These are phyloP conservation scores for Baudoinia panamericana DNA, from an alignment of 495 filamentous ascomycete genomes.

Conservation along the genomic window DNA sequence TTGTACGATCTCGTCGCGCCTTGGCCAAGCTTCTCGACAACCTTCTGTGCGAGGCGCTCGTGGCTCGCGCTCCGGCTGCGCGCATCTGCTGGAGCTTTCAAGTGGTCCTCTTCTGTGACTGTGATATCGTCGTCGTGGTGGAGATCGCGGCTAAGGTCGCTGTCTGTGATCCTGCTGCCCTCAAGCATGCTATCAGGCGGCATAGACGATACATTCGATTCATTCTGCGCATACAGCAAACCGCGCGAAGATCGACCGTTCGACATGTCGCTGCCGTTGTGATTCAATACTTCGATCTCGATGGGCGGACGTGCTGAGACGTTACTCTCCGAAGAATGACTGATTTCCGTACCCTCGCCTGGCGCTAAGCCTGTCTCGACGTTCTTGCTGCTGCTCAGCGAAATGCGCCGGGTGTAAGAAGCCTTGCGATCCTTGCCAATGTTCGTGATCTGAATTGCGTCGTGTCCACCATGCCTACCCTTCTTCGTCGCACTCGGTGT, in stretches of 20 bases:
- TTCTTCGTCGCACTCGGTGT: constrained; percentile 60
- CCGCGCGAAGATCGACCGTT: constrained; percentile 32
- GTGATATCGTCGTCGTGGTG: constrained; percentile 15
- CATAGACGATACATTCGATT: constrained; percentile 82
- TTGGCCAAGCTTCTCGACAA: constrained; percentile 47
- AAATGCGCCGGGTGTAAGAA: constrained; percentile 53
- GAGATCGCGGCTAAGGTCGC: constrained; percentile 38
- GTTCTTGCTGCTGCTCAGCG: constrained; percentile 38
- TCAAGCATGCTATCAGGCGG: constrained; percentile 85
- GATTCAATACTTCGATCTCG: constrained; percentile 66
- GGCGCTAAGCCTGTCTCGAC: constrained; percentile 34
- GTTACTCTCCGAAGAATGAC: constrained; percentile 64
- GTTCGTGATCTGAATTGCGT: constrained; percentile 73
- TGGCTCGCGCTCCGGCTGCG: constrained; percentile 61
- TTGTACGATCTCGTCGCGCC: constrained; percentile 32
- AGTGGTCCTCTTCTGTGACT: constrained; percentile 34
- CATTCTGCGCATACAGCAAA: constrained; percentile 47
- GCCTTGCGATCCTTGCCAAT: constrained; percentile 51
- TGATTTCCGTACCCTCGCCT: constrained; percentile 42
- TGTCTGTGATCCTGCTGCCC: constrained; percentile 28
- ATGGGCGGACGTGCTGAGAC: constrained; percentile 55
- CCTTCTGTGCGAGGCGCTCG: constrained; percentile 58
- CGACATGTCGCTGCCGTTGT: constrained; percentile 46
- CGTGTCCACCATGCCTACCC: constrained; percentile 38
- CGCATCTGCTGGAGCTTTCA: constrained; percentile 50